Percentiles rank a stretch among this genome's conserved stretches.
Conservation (phyloP, 148 eudicot species). For the Persicaria maculosa region DNA sequence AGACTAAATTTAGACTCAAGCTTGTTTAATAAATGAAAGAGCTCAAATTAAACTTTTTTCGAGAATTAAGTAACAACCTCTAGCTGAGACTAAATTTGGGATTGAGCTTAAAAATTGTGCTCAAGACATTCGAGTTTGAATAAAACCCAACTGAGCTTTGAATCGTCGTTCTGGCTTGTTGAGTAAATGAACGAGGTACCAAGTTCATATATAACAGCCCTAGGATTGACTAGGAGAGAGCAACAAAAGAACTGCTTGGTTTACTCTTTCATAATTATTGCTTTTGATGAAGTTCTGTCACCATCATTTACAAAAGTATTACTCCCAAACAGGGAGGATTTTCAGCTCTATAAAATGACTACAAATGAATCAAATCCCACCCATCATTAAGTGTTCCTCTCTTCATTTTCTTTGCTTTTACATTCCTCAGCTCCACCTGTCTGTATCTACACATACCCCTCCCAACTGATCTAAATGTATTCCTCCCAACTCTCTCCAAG, state of each 20-base stretch:
- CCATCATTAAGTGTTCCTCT: background rate
- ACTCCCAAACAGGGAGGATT: background rate
- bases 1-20: too few species aligned
- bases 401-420: background rate
- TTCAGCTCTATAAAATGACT: conserved; percentile 7
- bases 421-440: background rate
- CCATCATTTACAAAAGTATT: conserved; percentile 12
- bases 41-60: too few species aligned
- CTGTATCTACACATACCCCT: conserved; percentile 8
- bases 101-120: too few species aligned
- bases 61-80: too few species aligned
- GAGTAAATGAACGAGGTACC: too few species aligned
- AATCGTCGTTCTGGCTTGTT: too few species aligned
- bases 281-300: background rate
- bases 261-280: conserved; percentile 9
- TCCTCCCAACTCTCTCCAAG: background rate
- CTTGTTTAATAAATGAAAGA: too few species aligned
- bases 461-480: background rate
- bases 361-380: conserved; percentile 6
- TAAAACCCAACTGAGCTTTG: too few species aligned
- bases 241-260: background rate
- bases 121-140: too few species aligned
- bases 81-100: too few species aligned
- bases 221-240: too few species aligned
- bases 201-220: too few species aligned